phyloP scores from a whole-genome alignment of 306 rosid species.

The Lathyrus tuberosus region DNA sequence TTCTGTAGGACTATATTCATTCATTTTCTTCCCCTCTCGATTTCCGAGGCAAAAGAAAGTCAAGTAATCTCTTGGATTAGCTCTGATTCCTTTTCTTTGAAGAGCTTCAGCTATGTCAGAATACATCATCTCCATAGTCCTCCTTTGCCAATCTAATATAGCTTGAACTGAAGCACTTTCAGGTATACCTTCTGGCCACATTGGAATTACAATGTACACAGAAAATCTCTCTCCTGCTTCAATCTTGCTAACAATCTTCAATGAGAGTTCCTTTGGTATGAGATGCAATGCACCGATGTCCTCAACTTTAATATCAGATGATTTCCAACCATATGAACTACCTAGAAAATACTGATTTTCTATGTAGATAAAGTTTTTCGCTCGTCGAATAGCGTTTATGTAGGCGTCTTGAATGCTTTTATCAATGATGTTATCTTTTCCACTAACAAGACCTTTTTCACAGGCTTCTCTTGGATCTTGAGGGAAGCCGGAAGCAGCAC shows the following conservation, averaged over 20 bases:
- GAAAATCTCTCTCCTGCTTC: conserved; percentile 73
- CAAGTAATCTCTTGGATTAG: conserved; percentile 52
- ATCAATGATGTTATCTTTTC: conserved; percentile 71
- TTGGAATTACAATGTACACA: conserved; percentile 78
- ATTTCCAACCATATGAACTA: conserved; percentile 80
- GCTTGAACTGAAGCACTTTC: conserved; percentile 85
- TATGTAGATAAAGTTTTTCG: conserved; percentile 81
- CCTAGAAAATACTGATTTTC: conserved; percentile 91
- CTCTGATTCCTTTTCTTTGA: conserved; percentile 46
- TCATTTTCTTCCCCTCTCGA: conserved; percentile 38
- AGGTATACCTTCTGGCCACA: conserved; percentile 96
- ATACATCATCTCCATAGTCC: conserved; percentile 92
- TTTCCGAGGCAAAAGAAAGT: conserved; percentile 88
- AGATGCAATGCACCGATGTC: conserved; percentile 80
- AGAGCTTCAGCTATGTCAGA: conserved; percentile 67
- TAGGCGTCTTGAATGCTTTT: conserved; percentile 84
- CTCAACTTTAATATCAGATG: conserved; percentile 54
- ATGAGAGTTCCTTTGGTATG: conserved; percentile 76
- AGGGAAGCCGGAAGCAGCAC: conserved; percentile 78
- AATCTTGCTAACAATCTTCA: conserved; percentile 86
- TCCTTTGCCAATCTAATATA: conserved; percentile 83
- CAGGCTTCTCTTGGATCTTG: conserved; percentile 47
- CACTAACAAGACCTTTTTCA: conserved; percentile 63
- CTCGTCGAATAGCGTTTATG: conserved; percentile 75
- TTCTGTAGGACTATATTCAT: conserved; percentile 58